phyloP scores from a whole-genome alignment of 2,329 filamentous ascomycete genomes.

The Aspergillus melleus region DNA sequence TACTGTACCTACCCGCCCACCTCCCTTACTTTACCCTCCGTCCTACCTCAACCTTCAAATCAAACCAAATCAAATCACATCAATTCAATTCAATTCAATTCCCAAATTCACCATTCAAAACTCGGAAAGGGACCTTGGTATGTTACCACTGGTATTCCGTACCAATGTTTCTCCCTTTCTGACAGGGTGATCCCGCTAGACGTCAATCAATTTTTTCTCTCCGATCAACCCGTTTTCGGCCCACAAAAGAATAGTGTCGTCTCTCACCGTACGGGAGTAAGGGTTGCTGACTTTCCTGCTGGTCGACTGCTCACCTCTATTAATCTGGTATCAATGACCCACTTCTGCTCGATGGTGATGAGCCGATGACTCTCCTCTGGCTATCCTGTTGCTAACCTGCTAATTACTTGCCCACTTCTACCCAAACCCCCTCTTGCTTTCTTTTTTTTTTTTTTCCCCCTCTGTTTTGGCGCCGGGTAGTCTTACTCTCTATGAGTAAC shows the following conservation, averaged over 20 bases:
- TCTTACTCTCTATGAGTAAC: background rate
- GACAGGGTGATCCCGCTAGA: conserved; percentile 15
- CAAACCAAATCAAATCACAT: no score
- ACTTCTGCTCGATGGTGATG: conserved; percentile 5
- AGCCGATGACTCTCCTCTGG: background rate
- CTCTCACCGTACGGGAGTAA: conserved; percentile 14
- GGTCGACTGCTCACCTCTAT: conserved; percentile 21
- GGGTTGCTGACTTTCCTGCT: background rate
- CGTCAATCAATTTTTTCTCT: conserved; percentile 18
- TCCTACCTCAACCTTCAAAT: no score
- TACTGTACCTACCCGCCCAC: background rate
- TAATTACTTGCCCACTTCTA: background rate
- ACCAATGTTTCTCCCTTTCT: conserved; percentile 10
- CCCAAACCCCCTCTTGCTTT: background rate
- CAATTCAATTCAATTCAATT: no score
- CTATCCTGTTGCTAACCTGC: background rate
- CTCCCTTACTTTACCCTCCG: background rate
- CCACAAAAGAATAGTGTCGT: conserved; percentile 16
- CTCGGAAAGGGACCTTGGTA: background rate
- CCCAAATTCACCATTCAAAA: no score
- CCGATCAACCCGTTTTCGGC: conserved; percentile 20
- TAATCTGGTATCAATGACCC: conserved; percentile 12
- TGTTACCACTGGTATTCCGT: background rate
- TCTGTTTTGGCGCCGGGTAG: background rate
- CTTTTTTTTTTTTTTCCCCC: background rate